These are phyloP conservation scores for Lentinula novae-zelandiae DNA, from an alignment of 1,284 basidiomycete genomes.

Conservation along the genomic window DNA sequence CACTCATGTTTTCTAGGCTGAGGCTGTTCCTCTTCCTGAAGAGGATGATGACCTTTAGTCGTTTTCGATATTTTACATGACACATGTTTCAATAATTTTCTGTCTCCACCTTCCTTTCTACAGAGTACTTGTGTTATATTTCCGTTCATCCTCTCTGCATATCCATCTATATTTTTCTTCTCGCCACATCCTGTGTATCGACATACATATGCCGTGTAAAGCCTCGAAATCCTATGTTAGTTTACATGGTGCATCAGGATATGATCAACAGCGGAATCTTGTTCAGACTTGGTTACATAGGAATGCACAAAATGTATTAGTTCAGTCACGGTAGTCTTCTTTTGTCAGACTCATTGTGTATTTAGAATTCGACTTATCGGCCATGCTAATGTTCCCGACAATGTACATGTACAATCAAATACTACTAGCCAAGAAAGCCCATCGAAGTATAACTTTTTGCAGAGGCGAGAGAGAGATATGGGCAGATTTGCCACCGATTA, in stretches of 20 bases:
- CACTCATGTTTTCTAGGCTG: slow-evolving; percentile 44
- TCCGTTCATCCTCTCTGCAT: not conserved
- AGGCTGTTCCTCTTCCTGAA: slow-evolving; percentile 73
- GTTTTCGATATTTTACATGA: not conserved
- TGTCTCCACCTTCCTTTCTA: not conserved
- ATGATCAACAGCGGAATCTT: not conserved
- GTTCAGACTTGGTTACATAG: not conserved
- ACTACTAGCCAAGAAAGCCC: not conserved
- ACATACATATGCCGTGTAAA: not conserved
- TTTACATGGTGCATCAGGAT: not conserved
- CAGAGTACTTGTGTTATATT: not conserved
- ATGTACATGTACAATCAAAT: not conserved
- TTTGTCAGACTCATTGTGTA: not conserved
- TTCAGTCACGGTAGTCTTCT: not conserved
- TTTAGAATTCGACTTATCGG: too few relatives aligned
- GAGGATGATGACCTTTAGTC: slow-evolving; percentile 74
- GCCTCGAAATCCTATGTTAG: not conserved
- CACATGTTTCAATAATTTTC: not conserved
- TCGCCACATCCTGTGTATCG: not conserved
- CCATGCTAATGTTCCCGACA: too few relatives aligned
- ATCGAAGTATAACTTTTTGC: not conserved
- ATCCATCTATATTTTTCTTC: not conserved
- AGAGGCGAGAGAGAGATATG: not conserved
- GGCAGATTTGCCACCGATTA: not conserved
- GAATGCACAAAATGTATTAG: not conserved